These are phyloP conservation scores for Prunus fruticosa DNA, from an alignment of 306 rosid species.

Conservation along the genomic window DNA sequence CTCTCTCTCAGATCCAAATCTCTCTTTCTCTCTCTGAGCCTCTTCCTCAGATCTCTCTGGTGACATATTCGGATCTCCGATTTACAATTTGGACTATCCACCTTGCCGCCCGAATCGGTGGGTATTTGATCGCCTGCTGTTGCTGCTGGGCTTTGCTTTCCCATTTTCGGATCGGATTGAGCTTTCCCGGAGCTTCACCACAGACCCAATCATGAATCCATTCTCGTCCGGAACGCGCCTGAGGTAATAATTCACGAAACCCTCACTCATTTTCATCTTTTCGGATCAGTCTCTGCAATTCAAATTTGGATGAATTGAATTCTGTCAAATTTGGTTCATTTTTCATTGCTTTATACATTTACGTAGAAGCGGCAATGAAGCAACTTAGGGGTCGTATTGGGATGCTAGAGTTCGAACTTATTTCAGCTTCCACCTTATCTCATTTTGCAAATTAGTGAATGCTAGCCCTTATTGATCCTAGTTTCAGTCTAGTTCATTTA, in stretches of 20 bases:
- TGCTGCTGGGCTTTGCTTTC: constrained; percentile 1
- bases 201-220: constrained; percentile 76
- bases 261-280: constrained; percentile 12
- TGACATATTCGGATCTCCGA: constrained; percentile 54
- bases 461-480: not conserved
- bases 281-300: constrained; percentile 30
- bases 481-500: not conserved
- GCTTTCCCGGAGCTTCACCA: constrained; percentile 44
- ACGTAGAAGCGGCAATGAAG: too few relatives aligned
- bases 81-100: constrained; percentile 25
- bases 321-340: constrained; percentile 6
- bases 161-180: constrained; percentile 53
- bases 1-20: constrained; percentile 71
- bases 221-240: constrained; percentile 98
- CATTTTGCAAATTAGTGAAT: not conserved
- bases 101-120: constrained; percentile 17
- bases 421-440: constrained; percentile 1
- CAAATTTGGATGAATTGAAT: not conserved
- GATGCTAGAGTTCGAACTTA: not conserved
- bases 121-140: constrained; percentile 26
- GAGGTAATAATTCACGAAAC: constrained; percentile 51
- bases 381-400: not conserved
- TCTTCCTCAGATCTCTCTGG: constrained; percentile 26
- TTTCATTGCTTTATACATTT: not conserved
- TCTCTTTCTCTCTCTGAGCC: constrained; percentile 6